Evolutionary conservation across 129 eudicot species (phyloP), one percentile per base, ranked within the genome.

Genomic region (Solidago caesia): DNA sequence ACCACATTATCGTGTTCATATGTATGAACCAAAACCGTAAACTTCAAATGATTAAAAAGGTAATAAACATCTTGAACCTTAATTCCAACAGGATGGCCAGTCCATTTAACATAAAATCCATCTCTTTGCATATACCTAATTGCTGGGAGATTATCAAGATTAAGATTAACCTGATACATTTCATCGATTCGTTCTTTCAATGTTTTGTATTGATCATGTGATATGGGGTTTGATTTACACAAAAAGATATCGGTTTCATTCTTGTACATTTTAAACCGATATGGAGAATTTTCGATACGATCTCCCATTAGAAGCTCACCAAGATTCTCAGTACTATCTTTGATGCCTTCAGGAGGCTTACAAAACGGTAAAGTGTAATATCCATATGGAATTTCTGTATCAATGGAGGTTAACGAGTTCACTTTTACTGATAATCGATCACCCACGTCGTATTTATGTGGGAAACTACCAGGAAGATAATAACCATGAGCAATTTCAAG

Each of bases 301-400:
- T 79, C 83, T 21, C 83, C 78, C 78, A 79, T 72, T 42, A 72
- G 69, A 27, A 79, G 83, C 78, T 79, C 83, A 44, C 83, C 83
- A 66, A 79, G 75, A 79, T 79, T 79, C 56, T 79, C 79, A 56
- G 83, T 73, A 73, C 79, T 73, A 49, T 73, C 75, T 46, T 80
- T 80, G 26, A 80, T 61, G 11, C 76, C 84, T 53, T 68, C 77
- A 10, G 16, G 66, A 52, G 80, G 84, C 56, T 74, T 75, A 55
- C 80, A 80, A 8, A 74, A 68, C 6, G 83, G 83, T 57, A 80
- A 47, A 67, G 26, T 73, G 27, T 80, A 80, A 60, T 79, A 79
- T 58, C 83, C 69, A 73, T 52, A 79, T 26, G 78, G 83, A 39
- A 79, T 72, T 57, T 79, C 83, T 15, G 78, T 79, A 43, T 79